Evolutionary conservation across 768 basidiomycete species (phyloP), one percentile per base, ranked within the genome.

Genomic region (Harrya chromipes): DNA sequence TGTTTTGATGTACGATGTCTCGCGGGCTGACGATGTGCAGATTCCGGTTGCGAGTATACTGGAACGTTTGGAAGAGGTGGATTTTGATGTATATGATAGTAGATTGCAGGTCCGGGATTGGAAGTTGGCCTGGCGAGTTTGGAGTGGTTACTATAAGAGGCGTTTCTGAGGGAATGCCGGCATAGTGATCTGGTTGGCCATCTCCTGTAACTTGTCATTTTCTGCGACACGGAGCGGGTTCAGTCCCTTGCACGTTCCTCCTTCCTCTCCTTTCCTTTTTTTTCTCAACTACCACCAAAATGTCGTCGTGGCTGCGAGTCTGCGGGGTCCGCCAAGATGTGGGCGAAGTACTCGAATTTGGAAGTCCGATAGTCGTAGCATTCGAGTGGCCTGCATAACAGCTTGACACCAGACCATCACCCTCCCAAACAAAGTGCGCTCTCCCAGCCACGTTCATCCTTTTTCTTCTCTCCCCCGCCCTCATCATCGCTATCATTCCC

Each of bases 121-220:
- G 83, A 80, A 79, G 72, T 69, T 92, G 59, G 80, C 91, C 44
- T 88, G 83, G 83, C 75, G 77, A 61, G 79, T 91, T 31, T 83
- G 80, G 80, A 68, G 74, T 43, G 67, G 74, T 56, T 75, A 77
- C 68, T 73, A 76, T 66, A 73, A 69, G 55, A 65, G 73, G 66
- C 52, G 46, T 54, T 68, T 68, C 45, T 68, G 55, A 69, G 57
- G 17, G 39, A 34, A 66, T 67, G 66, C 65, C 66, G 66, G 66
- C 67, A 67, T 65, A 23, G 51, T 44, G 49, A 57, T 62, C 54
- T 50, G 19, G 46, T 26, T 38, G 48, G 19, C 39, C 27, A 14
- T 51, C 44, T 47, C 42, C 40, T 50, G 47, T 41, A 49, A 49
- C 52, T 53, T 13, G 41, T 16, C 35, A 14, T 24, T 45, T 10